Evolutionary conservation across 2,329 filamentous ascomycete species (phyloP).

Genomic region (Aureobasidium melanogenum): DNA sequence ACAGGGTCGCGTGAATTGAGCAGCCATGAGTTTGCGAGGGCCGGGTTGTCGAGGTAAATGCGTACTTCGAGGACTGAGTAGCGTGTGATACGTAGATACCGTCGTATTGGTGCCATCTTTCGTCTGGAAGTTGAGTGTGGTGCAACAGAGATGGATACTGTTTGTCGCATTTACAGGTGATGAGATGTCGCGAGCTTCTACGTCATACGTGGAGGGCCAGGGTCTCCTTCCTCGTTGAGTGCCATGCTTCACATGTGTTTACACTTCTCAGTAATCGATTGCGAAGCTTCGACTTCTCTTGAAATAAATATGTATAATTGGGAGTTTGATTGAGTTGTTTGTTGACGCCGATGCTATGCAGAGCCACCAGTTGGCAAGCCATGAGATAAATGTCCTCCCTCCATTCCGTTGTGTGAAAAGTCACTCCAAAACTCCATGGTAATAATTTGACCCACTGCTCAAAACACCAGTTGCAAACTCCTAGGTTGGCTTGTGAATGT

Average conservation of each 20-base stretch:
- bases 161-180: not conserved
- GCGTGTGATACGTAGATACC: conserved; percentile 85
- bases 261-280: not conserved
- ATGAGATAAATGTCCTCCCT: not conserved
- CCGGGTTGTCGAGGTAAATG: conserved; percentile 89
- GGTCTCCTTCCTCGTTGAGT: not conserved
- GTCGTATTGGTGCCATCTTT: conserved; percentile 73
- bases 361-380: not conserved
- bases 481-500: not conserved
- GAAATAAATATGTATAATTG: not conserved
- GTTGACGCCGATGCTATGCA: conserved; percentile 6
- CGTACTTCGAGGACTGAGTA: conserved; percentile 94
- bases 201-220: not conserved
- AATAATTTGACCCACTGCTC: not conserved
- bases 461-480: not conserved
- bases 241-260: not conserved
- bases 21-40: conserved; percentile 74
- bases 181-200: not conserved
- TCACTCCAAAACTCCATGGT: not conserved
- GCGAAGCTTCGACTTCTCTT: not conserved
- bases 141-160: not conserved
- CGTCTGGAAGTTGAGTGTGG: not conserved
- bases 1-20: conserved; percentile 67
- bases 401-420: not conserved
- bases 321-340: not conserved